Evolutionary conservation across 257 asterid genomes (phyloP).

Genomic region (Nicotiana benthamiana): DNA sequence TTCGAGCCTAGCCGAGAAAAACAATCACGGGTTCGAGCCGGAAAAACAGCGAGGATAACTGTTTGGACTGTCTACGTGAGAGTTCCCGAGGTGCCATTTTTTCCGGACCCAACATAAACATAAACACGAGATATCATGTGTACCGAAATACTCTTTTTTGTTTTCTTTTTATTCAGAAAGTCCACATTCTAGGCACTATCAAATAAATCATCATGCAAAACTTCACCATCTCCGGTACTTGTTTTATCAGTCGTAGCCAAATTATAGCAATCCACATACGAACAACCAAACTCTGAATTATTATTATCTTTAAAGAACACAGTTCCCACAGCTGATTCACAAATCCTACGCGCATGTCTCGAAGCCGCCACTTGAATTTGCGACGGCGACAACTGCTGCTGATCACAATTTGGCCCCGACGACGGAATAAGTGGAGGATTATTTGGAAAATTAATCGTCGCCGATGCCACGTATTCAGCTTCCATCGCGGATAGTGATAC

Average conservation of each 20-base stretch:
- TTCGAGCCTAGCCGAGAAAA: too few species aligned
- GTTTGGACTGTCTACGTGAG: too few species aligned
- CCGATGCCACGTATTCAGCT: slow-evolving; percentile 66
- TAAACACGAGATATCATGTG: too few species aligned
- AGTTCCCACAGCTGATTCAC: neutral
- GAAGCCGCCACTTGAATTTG: slow-evolving; percentile 63
- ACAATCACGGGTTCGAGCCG: too few species aligned
- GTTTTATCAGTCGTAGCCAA: neutral
- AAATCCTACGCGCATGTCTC: slow-evolving; percentile 37
- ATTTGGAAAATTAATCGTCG: slow-evolving; percentile 52
- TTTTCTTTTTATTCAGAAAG: too few species aligned
- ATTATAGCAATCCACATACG: neutral
- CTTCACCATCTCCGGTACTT: neutral
- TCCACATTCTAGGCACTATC: neutral
- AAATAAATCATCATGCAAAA: neutral
- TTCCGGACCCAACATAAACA: too few species aligned
- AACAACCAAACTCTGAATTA: neutral
- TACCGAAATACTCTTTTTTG: too few species aligned
- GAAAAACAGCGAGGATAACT: too few species aligned
- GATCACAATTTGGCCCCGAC: slow-evolving; percentile 2
- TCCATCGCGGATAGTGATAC: too few species aligned
- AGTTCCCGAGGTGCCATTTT: too few species aligned
- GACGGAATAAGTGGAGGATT: slow-evolving; percentile 36
- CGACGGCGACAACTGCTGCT: slow-evolving; percentile 27
- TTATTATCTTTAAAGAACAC: neutral